Percentiles rank a stretch among this genome's conserved stretches.
phyloP scores from a whole-genome alignment of 768 basidiomycete species.

The Trametes sanguinea region DNA sequence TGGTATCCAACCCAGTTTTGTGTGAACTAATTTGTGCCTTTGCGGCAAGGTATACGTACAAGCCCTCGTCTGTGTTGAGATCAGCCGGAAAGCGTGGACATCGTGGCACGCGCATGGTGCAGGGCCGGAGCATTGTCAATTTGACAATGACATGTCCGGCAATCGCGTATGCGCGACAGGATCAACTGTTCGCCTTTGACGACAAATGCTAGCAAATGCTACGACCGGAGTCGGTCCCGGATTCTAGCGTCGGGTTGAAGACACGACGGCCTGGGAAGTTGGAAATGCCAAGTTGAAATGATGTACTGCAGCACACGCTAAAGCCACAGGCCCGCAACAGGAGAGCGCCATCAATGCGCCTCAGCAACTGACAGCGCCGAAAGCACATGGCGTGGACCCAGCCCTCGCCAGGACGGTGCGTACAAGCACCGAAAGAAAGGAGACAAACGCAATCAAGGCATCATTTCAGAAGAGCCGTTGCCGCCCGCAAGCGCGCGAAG shows the following conservation, averaged over 20 bases:
- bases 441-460: background rate
- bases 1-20: background rate
- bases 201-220: background rate
- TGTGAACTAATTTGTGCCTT: background rate
- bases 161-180: conserved; percentile 5
- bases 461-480: background rate
- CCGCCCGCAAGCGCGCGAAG: background rate
- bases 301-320: background rate
- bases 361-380: background rate
- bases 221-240: background rate
- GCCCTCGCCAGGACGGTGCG: background rate
- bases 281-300: too few species aligned
- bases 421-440: background rate
- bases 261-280: too few species aligned
- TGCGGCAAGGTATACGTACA: conserved; percentile 2
- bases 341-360: background rate
- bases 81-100: background rate
- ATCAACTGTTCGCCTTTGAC: background rate
- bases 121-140: background rate
- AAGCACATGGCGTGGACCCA: background rate
- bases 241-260: background rate
- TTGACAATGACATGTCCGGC: conserved; percentile 6
- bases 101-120: background rate
- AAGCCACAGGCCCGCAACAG: background rate
- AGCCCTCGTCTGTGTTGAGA: background rate